A percentile compares a stretch with the other conserved stretches of the same genome.
Evolutionary conservation across 2,329 filamentous ascomycete species (phyloP).

Genomic region (Colletotrichum incanum): DNA sequence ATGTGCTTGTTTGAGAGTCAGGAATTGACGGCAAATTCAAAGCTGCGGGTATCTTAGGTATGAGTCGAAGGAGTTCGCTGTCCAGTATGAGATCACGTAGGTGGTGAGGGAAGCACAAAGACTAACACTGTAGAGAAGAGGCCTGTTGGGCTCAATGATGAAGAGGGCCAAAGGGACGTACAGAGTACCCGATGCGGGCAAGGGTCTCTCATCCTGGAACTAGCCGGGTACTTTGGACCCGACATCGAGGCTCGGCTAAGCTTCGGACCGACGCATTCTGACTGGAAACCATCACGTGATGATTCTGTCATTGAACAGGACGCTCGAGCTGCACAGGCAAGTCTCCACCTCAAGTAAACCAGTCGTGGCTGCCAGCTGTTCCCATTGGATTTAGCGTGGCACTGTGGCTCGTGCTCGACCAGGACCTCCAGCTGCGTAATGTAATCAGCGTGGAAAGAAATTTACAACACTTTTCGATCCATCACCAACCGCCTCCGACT

Average conservation of each 20-base stretch:
- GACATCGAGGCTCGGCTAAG: slow-evolving; percentile 29
- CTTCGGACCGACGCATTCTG: slow-evolving; percentile 31
- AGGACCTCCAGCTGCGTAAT: slow-evolving; percentile 41
- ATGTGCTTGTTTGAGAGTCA: neutral
- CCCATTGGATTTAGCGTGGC: slow-evolving; percentile 29
- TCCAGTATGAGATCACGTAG: slow-evolving; percentile 3
- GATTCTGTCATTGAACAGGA: slow-evolving; percentile 3
- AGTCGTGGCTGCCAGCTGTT: slow-evolving; percentile 30
- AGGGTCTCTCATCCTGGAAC: slow-evolving; percentile 30
- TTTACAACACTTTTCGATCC: slow-evolving; percentile 42
- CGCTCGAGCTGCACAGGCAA: slow-evolving; percentile 2
- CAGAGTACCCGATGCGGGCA: slow-evolving; percentile 39
- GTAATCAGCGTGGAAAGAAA: slow-evolving; percentile 44
- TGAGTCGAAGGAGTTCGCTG: neutral
- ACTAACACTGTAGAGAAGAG: slow-evolving; percentile 28
- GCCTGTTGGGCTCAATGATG: slow-evolving; percentile 25
- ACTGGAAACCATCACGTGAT: slow-evolving; percentile 8
- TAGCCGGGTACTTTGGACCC: slow-evolving; percentile 10
- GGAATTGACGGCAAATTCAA: neutral
- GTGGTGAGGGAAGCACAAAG: slow-evolving; percentile 13
- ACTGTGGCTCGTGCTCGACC: slow-evolving; percentile 42
- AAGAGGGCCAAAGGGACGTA: slow-evolving; percentile 32
- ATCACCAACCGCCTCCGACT: slow-evolving; percentile 31
- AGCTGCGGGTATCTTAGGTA: slow-evolving; percentile 2
- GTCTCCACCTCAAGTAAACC: slow-evolving; percentile 20